These are phyloP conservation scores for Piedraia hortae DNA, from an alignment of 2,329 filamentous ascomycete genomes.

Conservation along the genomic window DNA sequence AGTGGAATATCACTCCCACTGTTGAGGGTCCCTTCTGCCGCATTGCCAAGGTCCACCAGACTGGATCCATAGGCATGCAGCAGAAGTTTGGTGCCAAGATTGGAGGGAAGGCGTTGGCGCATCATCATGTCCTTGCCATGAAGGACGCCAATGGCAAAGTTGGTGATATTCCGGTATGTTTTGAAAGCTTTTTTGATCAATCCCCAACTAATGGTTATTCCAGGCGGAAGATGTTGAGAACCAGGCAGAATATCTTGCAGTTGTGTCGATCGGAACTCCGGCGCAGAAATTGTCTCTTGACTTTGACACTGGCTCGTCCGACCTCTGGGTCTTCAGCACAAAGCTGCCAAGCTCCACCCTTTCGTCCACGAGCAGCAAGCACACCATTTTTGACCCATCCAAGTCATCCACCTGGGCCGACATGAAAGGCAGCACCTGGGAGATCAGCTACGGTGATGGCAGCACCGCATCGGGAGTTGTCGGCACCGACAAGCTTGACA, in stretches of 20 bases:
- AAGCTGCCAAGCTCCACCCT: slow-evolving; percentile 7
- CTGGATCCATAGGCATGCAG: slow-evolving; percentile 14
- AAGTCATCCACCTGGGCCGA: slow-evolving; percentile 33
- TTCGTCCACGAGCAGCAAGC: slow-evolving; percentile 6
- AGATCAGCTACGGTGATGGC: slow-evolving; percentile 39
- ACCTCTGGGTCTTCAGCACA: slow-evolving; percentile 33
- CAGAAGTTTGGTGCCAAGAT: slow-evolving; percentile 18
- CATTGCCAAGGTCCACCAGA: slow-evolving; percentile 21
- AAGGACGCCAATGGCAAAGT: slow-evolving; percentile 8
- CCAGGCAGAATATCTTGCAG: slow-evolving; percentile 35
- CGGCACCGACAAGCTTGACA: slow-evolving; percentile 31
- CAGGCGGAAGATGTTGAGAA: slow-evolving; percentile 33
- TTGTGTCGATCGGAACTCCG: slow-evolving; percentile 36
- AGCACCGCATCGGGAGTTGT: slow-evolving; percentile 38
- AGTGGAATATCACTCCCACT: slow-evolving; percentile 31
- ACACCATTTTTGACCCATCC: slow-evolving; percentile 30
- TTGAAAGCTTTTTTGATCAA: too few species aligned
- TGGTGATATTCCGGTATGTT: slow-evolving; percentile 8
- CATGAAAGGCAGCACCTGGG: slow-evolving; percentile 25
- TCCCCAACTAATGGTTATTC: slow-evolving; percentile 21
- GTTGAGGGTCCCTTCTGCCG: slow-evolving; percentile 33
- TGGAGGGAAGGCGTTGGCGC: slow-evolving; percentile 21
- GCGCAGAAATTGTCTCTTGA: slow-evolving; percentile 30
- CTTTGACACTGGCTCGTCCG: slow-evolving; percentile 44
- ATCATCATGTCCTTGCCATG: slow-evolving; percentile 23